Evolutionary conservation across 1,284 basidiomycete genomes (phyloP), one percentile per base, ranked within the genome.

Genomic region (Trichosporon inkin): DNA sequence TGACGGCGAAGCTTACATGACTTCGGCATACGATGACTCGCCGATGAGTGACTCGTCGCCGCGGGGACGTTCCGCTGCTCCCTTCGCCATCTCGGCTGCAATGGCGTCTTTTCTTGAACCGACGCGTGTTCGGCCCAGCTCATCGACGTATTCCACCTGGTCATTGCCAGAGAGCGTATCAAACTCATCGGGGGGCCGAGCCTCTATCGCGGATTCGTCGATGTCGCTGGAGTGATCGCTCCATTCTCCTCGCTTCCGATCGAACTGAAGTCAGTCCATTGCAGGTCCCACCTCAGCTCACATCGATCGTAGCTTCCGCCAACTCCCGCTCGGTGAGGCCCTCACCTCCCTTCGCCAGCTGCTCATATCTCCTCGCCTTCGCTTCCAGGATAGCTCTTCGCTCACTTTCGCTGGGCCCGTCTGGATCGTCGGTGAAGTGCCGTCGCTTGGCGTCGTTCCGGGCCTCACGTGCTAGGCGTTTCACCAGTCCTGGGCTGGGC

Each of bases 291-390:
- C 13, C 16, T 17, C 2, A 11, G 74, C 88, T 74, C 77, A 92
- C 93, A 76, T 98, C 92, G 6, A 98, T 89, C 55, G 92, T 79
- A 10, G 90, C 78, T 19, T 84, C 81, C 47, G 86, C 86, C 61
- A 86, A 86, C 71, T 95, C 88, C 62, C 84, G 85, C 56, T 93
- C 88, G 28, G 74, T 86, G 69, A 95, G 69, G 0, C 90, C 90
- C 8, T 84, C 85, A 76, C 90, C 88, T 7, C 94, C 94, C 63
- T 85, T 86, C 67, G 82, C 79, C 35, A 95, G 75, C 70, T 90
- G 86, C 6, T 91, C 87, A 70, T 96, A 96, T 60, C 88, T 85
- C 71, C 83, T 83, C 6, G 90, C 86, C 74, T 96, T 96, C 51
- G 86, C 82, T 73, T 90, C 86, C 54, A 96, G 63, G 47, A 77